Evolutionary conservation across 352 stramenopile species (phyloP).

Genomic region (Globisporangium rhizosaccharum): DNA sequence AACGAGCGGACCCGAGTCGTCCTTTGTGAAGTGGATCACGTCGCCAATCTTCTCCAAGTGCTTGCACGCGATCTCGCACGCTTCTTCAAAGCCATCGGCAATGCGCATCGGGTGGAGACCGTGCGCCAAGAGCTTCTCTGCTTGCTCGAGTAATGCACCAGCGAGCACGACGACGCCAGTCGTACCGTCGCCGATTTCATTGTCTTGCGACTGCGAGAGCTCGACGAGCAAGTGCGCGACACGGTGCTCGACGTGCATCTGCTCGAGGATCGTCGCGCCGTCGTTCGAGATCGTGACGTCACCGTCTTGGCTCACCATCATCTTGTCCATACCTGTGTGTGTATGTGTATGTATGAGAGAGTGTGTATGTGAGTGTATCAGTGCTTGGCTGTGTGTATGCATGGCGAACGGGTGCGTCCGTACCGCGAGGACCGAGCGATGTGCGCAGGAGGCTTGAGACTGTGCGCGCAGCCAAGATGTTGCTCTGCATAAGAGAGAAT

Average conservation of each 20-base stretch:
- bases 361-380: neutral
- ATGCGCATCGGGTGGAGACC: conserved; percentile 98
- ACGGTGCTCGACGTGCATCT: conserved; percentile 99
- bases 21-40: conserved; percentile 93
- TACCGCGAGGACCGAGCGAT: conserved; percentile 95
- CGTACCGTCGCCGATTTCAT: conserved; percentile 99
- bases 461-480: conserved; percentile 97
- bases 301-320: conserved; percentile 98
- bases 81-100: conserved; percentile 97
- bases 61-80: conserved; percentile 94
- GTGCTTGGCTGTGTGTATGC: too few relatives aligned
- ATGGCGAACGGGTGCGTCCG: conserved; percentile 10
- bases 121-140: conserved; percentile 94
- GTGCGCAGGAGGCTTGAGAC: conserved; percentile 97
- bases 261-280: conserved; percentile 98
- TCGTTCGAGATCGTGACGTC: conserved; percentile 99
- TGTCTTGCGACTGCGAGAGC: conserved; percentile 98
- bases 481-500: conserved; percentile 70
- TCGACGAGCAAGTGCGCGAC: conserved; percentile 98
- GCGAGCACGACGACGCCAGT: conserved; percentile 99
- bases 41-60: conserved; percentile 95
- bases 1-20: conserved; percentile 94
- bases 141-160: conserved; percentile 96
- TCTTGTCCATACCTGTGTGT: conserved; percentile 96
- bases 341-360: neutral